These are phyloP conservation scores for Dryadomyces sulphureus DNA, from an alignment of 2,329 filamentous ascomycete genomes.

Conservation along the genomic window DNA sequence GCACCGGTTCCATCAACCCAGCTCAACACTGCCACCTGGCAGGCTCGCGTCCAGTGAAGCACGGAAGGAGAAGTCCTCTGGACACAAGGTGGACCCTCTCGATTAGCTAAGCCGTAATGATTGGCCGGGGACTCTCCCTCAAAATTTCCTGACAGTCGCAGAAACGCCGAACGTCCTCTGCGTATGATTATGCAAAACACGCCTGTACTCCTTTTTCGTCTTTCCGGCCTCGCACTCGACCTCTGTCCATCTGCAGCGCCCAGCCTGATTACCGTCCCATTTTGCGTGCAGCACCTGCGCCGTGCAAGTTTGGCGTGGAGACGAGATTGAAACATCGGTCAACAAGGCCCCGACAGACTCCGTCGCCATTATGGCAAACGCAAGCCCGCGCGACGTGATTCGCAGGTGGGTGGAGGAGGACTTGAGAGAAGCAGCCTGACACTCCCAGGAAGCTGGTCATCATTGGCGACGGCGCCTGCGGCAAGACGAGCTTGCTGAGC, in stretches of 20 bases:
- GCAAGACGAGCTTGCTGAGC: conserved; percentile 92
- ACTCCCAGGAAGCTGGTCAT: conserved; percentile 78
- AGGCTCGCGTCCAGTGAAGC: not conserved
- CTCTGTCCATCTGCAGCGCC: not conserved
- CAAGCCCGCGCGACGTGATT: conserved; percentile 21
- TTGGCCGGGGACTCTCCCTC: not conserved
- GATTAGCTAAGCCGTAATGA: conserved; percentile 1
- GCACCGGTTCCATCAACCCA: too few relatives aligned
- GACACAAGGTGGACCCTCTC: too few relatives aligned
- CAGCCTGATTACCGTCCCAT: too few relatives aligned
- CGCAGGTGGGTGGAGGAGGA: conserved; percentile 17
- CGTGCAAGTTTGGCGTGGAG: too few relatives aligned
- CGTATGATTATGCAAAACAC: not conserved
- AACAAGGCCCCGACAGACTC: not conserved
- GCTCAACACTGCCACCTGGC: not conserved
- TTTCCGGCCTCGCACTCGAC: not conserved
- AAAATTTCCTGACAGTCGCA: conserved; percentile 4
- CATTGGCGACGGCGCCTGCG: conserved; percentile 92
- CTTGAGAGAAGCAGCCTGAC: too few relatives aligned
- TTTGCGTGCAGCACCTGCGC: too few relatives aligned
- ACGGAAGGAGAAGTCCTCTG: too few relatives aligned
- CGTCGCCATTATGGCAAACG: conserved; percentile 17
- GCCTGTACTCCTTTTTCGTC: not conserved
- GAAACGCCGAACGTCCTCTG: conserved; percentile 2
- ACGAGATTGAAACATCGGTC: too few relatives aligned